Evolutionary conservation across 148 eudicot species (phyloP).

Genomic region (Rhododendron henanense): DNA sequence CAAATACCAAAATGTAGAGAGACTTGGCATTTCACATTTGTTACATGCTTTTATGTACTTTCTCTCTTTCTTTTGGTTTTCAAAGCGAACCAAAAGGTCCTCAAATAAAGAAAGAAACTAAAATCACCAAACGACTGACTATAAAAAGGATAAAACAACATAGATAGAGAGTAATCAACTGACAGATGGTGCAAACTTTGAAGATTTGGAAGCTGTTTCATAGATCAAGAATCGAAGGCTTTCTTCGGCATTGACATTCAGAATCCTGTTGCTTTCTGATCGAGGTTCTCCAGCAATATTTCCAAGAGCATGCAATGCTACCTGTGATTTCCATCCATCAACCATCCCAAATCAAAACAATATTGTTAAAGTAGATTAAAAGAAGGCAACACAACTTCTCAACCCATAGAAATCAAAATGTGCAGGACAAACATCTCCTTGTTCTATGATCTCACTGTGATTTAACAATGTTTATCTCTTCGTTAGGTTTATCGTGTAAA

Average conservation of each 20-base stretch:
- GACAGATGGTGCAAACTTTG: conserved; percentile 79
- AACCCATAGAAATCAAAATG: not conserved
- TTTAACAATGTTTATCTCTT: not conserved
- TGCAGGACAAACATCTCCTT: not conserved
- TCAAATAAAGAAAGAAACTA: not conserved
- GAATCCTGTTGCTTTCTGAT: conserved; percentile 39
- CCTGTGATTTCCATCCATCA: conserved; percentile 39
- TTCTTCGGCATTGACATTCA: conserved; percentile 62
- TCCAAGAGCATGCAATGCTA: conserved; percentile 84
- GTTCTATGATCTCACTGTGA: not conserved
- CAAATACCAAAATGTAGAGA: conserved; percentile 10
- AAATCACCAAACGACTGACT: not conserved
- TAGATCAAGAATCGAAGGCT: conserved; percentile 56
- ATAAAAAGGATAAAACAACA: not conserved
- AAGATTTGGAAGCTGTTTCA: conserved; percentile 65
- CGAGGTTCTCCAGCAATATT: conserved; percentile 75
- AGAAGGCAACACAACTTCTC: conserved; percentile 3
- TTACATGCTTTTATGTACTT: not conserved
- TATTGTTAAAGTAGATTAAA: not conserved
- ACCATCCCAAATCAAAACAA: not conserved
- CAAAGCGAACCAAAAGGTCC: not conserved
- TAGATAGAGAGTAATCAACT: conserved; percentile 21
- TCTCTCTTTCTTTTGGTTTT: not conserved
- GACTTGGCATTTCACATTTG: conserved; percentile 2
- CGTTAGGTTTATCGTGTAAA: not conserved